Percentiles rank a stretch among this genome's conserved stretches.
phyloP scores from a whole-genome alignment of 345 rosid species.

The Arabis hirsuta region DNA sequence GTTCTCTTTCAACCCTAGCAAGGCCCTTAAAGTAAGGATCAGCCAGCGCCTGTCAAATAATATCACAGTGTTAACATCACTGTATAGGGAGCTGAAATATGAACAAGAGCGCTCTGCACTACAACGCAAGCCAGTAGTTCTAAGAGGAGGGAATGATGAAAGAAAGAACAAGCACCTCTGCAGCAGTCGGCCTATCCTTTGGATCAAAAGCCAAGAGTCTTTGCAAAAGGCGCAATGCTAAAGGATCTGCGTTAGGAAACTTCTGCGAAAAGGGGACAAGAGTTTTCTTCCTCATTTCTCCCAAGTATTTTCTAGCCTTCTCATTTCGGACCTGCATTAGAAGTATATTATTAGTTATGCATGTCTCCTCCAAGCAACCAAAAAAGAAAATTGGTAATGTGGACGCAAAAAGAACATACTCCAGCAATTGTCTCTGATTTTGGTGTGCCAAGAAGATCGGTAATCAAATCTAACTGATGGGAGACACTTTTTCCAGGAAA shows the following conservation, averaged over 20 bases:
- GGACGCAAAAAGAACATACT: conserved; percentile 51
- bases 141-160: not conserved
- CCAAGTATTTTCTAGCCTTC: conserved; percentile 86
- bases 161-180: conserved; percentile 60
- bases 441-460: conserved; percentile 97
- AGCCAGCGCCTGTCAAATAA: conserved; percentile 67
- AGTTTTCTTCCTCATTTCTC: conserved; percentile 80
- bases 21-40: conserved; percentile 98
- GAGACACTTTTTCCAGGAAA: conserved; percentile 98
- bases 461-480: conserved; percentile 95
- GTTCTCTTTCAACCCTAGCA: conserved; percentile 90
- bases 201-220: conserved; percentile 95
- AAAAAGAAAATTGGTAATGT: conserved; percentile 20
- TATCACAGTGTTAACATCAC: conserved; percentile 7
- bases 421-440: conserved; percentile 81
- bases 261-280: conserved; percentile 74
- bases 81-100: not conserved
- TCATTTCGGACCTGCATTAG: conserved; percentile 85
- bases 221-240: conserved; percentile 72
- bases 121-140: conserved; percentile 6
- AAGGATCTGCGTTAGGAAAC: conserved; percentile 87
- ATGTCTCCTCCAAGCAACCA: conserved; percentile 2
- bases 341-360: conserved; percentile 1
- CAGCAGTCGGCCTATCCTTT: conserved; percentile 90
- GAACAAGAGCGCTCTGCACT: conserved; percentile 2